These are phyloP conservation scores for Cardamine chenopodiifolia DNA, from an alignment of 345 rosid species.

Conservation along the genomic window DNA sequence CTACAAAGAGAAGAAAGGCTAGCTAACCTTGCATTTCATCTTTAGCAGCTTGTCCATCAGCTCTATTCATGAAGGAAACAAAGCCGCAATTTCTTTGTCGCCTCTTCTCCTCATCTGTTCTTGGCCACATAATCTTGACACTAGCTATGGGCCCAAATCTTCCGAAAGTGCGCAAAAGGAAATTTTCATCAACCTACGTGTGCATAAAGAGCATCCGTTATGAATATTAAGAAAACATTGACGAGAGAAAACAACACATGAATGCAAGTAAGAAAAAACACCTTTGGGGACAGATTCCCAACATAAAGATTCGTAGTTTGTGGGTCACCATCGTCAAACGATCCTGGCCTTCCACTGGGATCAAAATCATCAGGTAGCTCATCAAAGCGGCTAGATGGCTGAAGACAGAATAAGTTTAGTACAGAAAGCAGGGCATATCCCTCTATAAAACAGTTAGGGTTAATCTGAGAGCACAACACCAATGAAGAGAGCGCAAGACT, in stretches of 20 bases:
- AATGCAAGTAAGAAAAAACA: constrained; percentile 71
- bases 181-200: constrained; percentile 93
- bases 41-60: constrained; percentile 99
- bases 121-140: constrained; percentile 99
- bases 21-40: constrained; percentile 98
- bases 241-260: constrained; percentile 19
- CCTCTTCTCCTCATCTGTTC: constrained; percentile 95
- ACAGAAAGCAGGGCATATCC: constrained; percentile 19
- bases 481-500: constrained; percentile 3
- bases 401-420: constrained; percentile 37
- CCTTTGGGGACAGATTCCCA: constrained; percentile 95
- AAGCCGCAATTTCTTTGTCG: constrained; percentile 97
- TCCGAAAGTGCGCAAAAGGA: constrained; percentile 96
- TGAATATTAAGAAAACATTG: constrained; percentile 4
- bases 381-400: constrained; percentile 96
- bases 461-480: constrained; percentile 10
- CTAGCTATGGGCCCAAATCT: constrained; percentile 99
- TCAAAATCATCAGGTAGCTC: constrained; percentile 98
- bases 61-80: constrained; percentile 97
- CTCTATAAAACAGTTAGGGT: background rate
- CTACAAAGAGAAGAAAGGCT: constrained; percentile 13
- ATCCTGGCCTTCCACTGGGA: constrained; percentile 98
- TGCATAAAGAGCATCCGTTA: constrained; percentile 19
- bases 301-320: constrained; percentile 98
- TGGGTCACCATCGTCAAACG: constrained; percentile 99